Base-by-base conservation (phyloP, 192 early-diverging fungal species). In the Funneliformis mosseae region DNA sequence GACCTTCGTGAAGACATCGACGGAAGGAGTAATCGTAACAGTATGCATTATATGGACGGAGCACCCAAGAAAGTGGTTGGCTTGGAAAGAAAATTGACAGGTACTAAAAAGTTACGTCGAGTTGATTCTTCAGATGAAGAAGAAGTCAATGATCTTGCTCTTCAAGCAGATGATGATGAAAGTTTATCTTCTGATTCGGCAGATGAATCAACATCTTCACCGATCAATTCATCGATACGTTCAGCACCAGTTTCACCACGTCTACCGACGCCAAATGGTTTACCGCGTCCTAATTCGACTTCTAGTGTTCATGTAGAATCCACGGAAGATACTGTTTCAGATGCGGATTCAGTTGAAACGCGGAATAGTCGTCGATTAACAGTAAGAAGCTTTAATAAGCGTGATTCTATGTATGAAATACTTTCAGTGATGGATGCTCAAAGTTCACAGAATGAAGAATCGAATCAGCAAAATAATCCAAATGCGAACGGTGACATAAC, bases 21-120 rank as follows among this genome's bases (percentile, higher is more conserved):
- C 12, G 86, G 86, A 5, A 83, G 86, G 7, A 85, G 72, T 45
- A 87, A 87, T 77, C 84, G 86, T 55, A 87, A 87, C 48, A 87
- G 86, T 80, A 79, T 87, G 27, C 77, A 84, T 75, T 87, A 83
- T 55, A 85, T 87, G 72, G 84, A 87, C 67, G 77, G 78, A n/a
- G 86, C 82, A 14, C 86, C 86, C 4, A 70, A 82, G n/a, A 77
- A 76, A 18, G 83, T 87, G 43, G 86, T 85, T 12, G 84, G 81
- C 10, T 67, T 87, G 46, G 86, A 87, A 77, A 79, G 80, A 55
- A 79, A 80, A 60, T 45, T 83, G 28, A 83, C 84, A 63, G 84
- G 18, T 55, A 7, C 50, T 55, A 55, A 55, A 18, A 55, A 14
- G 16, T 18, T 55, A 21, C 14, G 16, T 2, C 50, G 50, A 0